These are phyloP conservation scores for Orbilia blumenaviensis DNA, from an alignment of 2,329 filamentous ascomycete species.

Conservation along the genomic window DNA sequence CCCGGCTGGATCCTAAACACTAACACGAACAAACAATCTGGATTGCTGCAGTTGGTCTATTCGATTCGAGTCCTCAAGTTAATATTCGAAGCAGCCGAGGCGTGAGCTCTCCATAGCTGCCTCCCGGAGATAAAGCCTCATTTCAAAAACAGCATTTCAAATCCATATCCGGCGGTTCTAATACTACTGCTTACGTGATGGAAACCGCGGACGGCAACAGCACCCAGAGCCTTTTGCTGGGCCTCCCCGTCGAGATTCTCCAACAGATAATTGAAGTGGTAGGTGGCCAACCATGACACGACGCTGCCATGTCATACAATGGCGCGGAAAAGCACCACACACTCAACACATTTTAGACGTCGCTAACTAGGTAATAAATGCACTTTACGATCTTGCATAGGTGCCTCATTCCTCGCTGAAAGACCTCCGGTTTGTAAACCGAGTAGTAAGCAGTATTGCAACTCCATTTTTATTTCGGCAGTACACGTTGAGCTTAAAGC, in stretches of 20 bases:
- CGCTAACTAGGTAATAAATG: neutral
- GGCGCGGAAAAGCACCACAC: constrained; percentile 18
- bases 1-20: too few relatives aligned
- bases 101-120: too few relatives aligned
- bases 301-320: neutral
- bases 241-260: constrained; percentile 37
- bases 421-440: constrained; percentile 10
- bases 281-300: neutral
- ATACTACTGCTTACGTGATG: neutral
- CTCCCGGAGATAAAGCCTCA: too few relatives aligned
- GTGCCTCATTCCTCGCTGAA: neutral
- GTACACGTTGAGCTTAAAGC: neutral
- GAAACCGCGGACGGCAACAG: neutral
- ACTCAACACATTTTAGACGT: constrained; percentile 14
- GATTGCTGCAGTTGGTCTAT: too few relatives aligned
- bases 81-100: too few relatives aligned
- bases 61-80: too few relatives aligned
- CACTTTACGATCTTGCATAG: neutral
- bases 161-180: neutral
- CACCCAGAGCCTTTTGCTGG: neutral
- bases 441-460: neutral
- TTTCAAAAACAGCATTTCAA: too few relatives aligned
- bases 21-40: too few relatives aligned
- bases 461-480: constrained; percentile 17
- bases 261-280: constrained; percentile 28